Conservation (phyloP, 495 filamentous ascomycete species). For the Lineolata rhizophorae region DNA sequence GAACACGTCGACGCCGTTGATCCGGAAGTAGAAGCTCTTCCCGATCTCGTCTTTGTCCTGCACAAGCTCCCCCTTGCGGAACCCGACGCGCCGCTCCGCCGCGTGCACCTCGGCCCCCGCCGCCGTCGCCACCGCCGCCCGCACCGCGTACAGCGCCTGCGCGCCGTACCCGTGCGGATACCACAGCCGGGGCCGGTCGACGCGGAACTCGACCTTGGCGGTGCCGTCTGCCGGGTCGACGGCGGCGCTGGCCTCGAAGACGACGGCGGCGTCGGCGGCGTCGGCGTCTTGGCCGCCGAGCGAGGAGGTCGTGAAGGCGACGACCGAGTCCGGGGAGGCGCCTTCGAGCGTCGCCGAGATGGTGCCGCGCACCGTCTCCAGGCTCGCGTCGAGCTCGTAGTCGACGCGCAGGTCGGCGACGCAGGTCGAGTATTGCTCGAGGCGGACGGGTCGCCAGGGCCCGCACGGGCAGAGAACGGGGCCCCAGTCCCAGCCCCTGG, state of each 20-base stretch:
- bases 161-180: constrained; percentile 19
- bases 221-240: constrained; percentile 10
- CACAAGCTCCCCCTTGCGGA: constrained; percentile 17
- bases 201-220: constrained; percentile 14
- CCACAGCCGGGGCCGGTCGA: constrained; percentile 15
- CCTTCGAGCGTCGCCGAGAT: constrained; percentile 15
- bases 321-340: constrained; percentile 4
- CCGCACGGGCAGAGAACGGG: constrained; percentile 19
- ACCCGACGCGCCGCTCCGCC: constrained; percentile 12
- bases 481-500: constrained; percentile 20
- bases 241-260: too few relatives aligned
- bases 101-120: constrained; percentile 12
- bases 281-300: too few relatives aligned
- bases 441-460: constrained; percentile 16
- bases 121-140: constrained; percentile 9
- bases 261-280: too few relatives aligned
- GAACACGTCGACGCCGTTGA: constrained; percentile 19
- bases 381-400: constrained; percentile 10
- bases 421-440: constrained; percentile 15
- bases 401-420: constrained; percentile 16
- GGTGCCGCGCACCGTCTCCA: constrained; percentile 12
- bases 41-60: constrained; percentile 16
- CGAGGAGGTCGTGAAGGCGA: constrained; percentile 14
- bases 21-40: constrained; percentile 19
- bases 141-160: constrained; percentile 16